Percentiles rank a stretch among this genome's conserved stretches.
Conservation (phyloP, 768 basidiomycete genomes). For the Lactarius tabidus region DNA sequence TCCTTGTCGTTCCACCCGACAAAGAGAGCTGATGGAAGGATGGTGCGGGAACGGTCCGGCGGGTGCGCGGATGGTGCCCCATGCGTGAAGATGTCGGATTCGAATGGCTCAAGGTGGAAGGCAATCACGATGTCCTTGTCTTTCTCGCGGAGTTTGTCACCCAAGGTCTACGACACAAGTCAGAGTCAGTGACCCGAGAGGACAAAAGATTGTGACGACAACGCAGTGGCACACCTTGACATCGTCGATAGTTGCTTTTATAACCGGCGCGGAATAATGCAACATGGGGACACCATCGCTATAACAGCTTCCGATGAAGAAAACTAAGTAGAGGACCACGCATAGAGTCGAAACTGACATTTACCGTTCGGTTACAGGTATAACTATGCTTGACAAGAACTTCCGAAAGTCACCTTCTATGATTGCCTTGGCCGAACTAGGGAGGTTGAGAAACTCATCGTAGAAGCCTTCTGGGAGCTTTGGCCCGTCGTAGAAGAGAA, state of each 20-base stretch:
- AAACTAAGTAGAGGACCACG: neutral
- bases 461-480: constrained; percentile 47
- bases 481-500: constrained; percentile 60
- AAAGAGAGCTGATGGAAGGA: constrained; percentile 22
- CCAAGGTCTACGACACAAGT: constrained; percentile 40
- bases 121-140: constrained; percentile 38
- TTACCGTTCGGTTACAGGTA: neutral
- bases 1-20: constrained; percentile 42
- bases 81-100: constrained; percentile 11
- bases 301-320: neutral
- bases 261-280: neutral
- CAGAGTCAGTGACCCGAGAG: neutral
- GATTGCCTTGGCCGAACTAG: constrained; percentile 21
- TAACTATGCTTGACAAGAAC: neutral
- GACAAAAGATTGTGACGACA: neutral
- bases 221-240: constrained; percentile 32
- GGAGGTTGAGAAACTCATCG: constrained; percentile 48
- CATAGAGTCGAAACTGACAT: neutral
- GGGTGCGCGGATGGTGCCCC: constrained; percentile 17
- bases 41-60: constrained; percentile 9
- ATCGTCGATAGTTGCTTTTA: constrained; percentile 44
- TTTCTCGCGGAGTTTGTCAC: constrained; percentile 31
- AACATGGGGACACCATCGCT: neutral
- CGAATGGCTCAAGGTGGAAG: constrained; percentile 33
- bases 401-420: constrained; percentile 39